A percentile compares a stretch with the other conserved stretches of the same genome.
Conservation (phyloP, 2,329 filamentous ascomycete genomes). For the Delphinella strobiligena region DNA sequence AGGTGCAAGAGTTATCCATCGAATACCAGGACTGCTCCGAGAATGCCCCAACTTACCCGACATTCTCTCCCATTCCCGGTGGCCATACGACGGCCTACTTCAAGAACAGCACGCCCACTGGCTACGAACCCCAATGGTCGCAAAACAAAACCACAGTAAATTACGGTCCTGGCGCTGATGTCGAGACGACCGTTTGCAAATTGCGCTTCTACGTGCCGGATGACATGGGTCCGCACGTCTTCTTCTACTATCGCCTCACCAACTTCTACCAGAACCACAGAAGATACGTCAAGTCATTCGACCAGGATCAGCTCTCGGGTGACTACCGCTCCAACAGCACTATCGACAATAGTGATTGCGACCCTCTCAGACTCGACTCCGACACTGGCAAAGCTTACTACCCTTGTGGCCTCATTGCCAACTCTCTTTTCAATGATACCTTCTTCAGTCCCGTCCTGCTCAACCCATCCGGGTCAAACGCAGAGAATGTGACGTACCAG, state of each 20-base stretch:
- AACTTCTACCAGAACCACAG: slow-evolving; percentile 99
- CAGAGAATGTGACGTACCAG: slow-evolving; percentile 45
- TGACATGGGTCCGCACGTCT: slow-evolving; percentile 65
- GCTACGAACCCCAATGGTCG: slow-evolving; percentile 17
- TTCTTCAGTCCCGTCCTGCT: slow-evolving; percentile 55
- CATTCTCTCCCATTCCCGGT: slow-evolving; percentile 41
- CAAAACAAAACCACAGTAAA: slow-evolving; percentile 11
- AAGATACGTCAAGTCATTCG: slow-evolving; percentile 84
- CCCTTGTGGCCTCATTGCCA: slow-evolving; percentile 90
- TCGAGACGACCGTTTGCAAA: slow-evolving; percentile 47
- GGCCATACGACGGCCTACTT: slow-evolving; percentile 57
- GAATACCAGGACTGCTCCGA: slow-evolving; percentile 73
- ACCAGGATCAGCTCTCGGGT: slow-evolving; percentile 72
- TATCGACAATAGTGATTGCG: slow-evolving; percentile 60
- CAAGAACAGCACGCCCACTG: slow-evolving; percentile 33
- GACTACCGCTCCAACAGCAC: slow-evolving; percentile 45
- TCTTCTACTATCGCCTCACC: slow-evolving; percentile 89
- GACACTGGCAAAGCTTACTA: slow-evolving; percentile 62
- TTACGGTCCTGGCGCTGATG: slow-evolving; percentile 14
- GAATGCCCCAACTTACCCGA: slow-evolving; percentile 36
- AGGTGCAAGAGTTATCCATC: slow-evolving; percentile 84
- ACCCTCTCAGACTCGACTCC: slow-evolving; percentile 44
- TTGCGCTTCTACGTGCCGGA: slow-evolving; percentile 72
- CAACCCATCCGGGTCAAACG: slow-evolving; percentile 34
- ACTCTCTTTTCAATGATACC: slow-evolving; percentile 94